Base-by-base conservation (phyloP, 148 eudicot genomes). In the Fagopyrum esculentum region DNA sequence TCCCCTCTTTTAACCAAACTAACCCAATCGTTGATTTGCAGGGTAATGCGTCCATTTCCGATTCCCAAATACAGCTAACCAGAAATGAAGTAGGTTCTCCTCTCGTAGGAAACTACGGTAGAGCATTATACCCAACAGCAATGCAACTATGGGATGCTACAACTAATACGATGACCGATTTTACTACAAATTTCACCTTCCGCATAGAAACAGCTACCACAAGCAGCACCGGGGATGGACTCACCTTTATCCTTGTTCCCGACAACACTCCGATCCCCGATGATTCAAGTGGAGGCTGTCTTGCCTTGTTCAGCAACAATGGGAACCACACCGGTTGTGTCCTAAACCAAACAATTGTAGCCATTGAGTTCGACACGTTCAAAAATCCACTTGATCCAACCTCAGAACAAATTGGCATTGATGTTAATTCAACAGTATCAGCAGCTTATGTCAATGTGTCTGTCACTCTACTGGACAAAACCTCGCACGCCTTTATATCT, bases 331-430 rank as follows among this genome's bases (percentile, higher is more conserved):
- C 30, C 40, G 43, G 74, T 11, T 15, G 22, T 9, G 26, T 8
- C 66, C 19, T 57, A 1, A 76, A 83, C 26, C 75, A 46, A 22
- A 19, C 40, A 6, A 69, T 84, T 50, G 83, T 86, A 71, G 84
- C 84, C 3, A 81, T 86, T 29, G 89, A 86, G 79, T 87, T 87
- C 43, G 89, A 84, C 61, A 79, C 77, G 6, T 83, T 22, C 63
- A 0, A 19, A 11, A 82, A 87, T 69, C 0, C 0, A 10, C 84
- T 74, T 80, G 87, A 87, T 76, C 87, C 86, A 17, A 59, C 51
- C 9, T 6, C 56, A 55, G 76, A 82, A 77, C 90, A 87, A 70
- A 80, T 87, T 3, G 87, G 90, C 2, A 84, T 87, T n/a, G 69
- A 81, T 66, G 78, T 82, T 22, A 87, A 84, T 47, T 87, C 87